Evolutionary conservation across 176 grass and related monocot species (phyloP), one percentile per base, ranked within the genome.

Genomic region (Oryza meridionalis): DNA sequence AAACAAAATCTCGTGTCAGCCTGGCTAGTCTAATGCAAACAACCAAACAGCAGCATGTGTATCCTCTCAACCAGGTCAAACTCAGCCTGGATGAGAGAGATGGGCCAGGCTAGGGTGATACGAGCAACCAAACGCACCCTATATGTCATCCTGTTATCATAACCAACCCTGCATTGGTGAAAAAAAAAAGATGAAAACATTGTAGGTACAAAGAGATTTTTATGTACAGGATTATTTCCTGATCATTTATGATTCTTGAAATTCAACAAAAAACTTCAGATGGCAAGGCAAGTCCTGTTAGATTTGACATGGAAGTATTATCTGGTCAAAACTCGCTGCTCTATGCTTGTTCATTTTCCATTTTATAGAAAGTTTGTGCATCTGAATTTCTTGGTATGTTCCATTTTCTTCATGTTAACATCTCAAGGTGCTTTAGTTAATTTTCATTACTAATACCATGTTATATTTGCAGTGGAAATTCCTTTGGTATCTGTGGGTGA

Each of bases 401-500:
- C 40, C 22, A 77, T 15, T 74, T 31, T 11, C 2, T 63, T 83
- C 42, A 62, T 77, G 4, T 0, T 82, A 72, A 31, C 38, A 19
- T 58, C 22, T 46, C 2, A 51, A 49, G 26, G 12, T 70, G 81
- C 12, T 50, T 69, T 83, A 26, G 3, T 61, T 37, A 62, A 73
- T 77, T 76, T 1, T 21, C 1, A n/a, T 27, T 73, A 68, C 17
- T 22, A 43, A 35, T 35, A 35, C 33, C 5, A 35, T 35, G 33
- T 35, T 35, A 35, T 35, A 35, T 35, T 35, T 47, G 19, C 92
- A 98, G 96, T 95, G 88, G 79, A 98, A 84, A 90, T 94, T 77
- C 96, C 96, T 83, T 82, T 95, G 81, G 96, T 95, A 80, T 98
- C 96, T 83, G 91, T 98, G 59, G 91, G 87, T 71, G 96, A 95